Evolutionary conservation across 1,139 yeast species (phyloP), one percentile per base, ranked within the genome.

Genomic region (Pichia inconspicua): DNA sequence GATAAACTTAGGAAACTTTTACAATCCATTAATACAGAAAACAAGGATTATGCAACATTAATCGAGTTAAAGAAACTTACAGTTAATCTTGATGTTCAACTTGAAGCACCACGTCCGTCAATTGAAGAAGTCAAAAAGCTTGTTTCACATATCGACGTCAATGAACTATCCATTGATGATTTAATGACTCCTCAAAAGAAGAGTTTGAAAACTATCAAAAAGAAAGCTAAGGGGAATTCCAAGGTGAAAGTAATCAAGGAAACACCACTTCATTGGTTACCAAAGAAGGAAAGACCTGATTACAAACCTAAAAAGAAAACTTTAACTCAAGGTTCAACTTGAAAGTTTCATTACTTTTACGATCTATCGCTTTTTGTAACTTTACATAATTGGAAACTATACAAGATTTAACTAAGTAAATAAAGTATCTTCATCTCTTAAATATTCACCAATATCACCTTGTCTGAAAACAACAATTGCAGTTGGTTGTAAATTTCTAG

Each of bases 351-450:
- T 30, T 5, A 11, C 59, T 14, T 48, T 61, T 34, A 54, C 22
- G 22, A 30, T 30, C 34, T 30, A 30, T 30, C 34, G 34, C 34
- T 30, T 30, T 30, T n/a, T 30, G 34, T 30, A 30, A 30, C 15
- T 30, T 30, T 30, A 30, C 34, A 30, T 30, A 30, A 30, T 10
- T 11, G 32, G 32, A 10, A 30, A 32, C 6, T 25, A 17, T 11
- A 15, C n/a, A 7, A n/a, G 15, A 7, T 34, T 9, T 11, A 9
- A 41, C 59, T 71, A 89, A 34, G 97, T 86, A 66, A 92, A 92
- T 60, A 92, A 72, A 37, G 97, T 86, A 66, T 92, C 98, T 73
- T 92, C 98, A 61, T 94, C 98, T 76, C 99, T 88, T 64, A 92
- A 76, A 64, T 89, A 92, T 69, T 92, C 99, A 56, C 99, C 99